phyloP scores from a whole-genome alignment of 768 basidiomycete species.

The Leccinum obscurum region DNA sequence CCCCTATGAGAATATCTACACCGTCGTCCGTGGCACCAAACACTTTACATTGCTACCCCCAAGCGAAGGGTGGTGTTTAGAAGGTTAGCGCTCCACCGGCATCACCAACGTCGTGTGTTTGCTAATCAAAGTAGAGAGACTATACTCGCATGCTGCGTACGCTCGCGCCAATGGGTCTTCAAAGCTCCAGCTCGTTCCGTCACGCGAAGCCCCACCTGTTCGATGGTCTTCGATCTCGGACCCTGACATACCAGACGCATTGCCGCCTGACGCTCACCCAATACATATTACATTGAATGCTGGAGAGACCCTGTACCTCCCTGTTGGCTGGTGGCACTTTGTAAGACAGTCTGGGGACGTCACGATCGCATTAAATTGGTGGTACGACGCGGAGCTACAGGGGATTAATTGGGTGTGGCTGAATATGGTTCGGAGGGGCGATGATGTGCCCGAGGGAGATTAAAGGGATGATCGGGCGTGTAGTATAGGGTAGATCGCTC shows the following conservation, averaged over 20 bases:
- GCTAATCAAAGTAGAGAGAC: slow-evolving; percentile 44
- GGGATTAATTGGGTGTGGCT: slow-evolving; percentile 73
- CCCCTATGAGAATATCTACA: slow-evolving; percentile 94
- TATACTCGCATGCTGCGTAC: slow-evolving; percentile 70
- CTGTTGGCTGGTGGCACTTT: slow-evolving; percentile 94
- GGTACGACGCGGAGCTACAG: slow-evolving; percentile 80
- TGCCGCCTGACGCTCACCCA: slow-evolving; percentile 59
- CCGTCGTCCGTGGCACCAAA: slow-evolving; percentile 81
- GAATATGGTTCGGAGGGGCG: slow-evolving; percentile 53
- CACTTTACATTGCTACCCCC: slow-evolving; percentile 87
- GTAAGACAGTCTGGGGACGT: slow-evolving; percentile 68
- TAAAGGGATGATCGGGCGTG: slow-evolving; percentile 9
- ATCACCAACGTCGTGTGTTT: not conserved
- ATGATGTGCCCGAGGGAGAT: slow-evolving; percentile 32
- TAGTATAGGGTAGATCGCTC: not conserved
- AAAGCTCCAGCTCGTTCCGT: slow-evolving; percentile 34
- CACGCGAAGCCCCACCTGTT: slow-evolving; percentile 42
- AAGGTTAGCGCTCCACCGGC: slow-evolving; percentile 57
- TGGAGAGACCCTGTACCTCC: slow-evolving; percentile 86
- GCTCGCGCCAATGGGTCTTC: slow-evolving; percentile 33
- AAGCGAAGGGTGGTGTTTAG: slow-evolving; percentile 80
- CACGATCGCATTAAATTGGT: slow-evolving; percentile 82
- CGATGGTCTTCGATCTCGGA: slow-evolving; percentile 83
- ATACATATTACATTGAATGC: slow-evolving; percentile 62
- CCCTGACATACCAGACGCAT: slow-evolving; percentile 47